A percentile compares a stretch with the other conserved stretches of the same genome.
Evolutionary conservation across 306 rosid genomes (phyloP).

Genomic region (Casuarina equisetifolia): DNA sequence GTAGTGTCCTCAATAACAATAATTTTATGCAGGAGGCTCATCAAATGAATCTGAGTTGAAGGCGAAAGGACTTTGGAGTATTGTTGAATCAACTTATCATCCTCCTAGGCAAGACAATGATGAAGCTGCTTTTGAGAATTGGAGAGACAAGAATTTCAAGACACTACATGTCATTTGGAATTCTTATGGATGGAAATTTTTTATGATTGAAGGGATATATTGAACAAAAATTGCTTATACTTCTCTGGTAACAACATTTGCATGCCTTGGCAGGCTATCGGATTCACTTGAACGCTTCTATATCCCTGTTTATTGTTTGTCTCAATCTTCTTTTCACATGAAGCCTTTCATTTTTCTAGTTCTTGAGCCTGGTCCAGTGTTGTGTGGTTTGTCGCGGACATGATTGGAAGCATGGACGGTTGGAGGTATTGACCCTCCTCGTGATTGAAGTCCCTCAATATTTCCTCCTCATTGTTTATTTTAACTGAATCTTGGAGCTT

Average conservation of each 20-base stretch:
- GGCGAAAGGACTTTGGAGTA: no score
- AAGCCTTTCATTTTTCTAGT: background rate
- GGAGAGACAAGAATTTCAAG: background rate
- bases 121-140: no score
- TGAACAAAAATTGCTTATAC: background rate
- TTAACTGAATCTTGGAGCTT: background rate
- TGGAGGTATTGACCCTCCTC: background rate
- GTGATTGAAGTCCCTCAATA: background rate
- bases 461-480: background rate
- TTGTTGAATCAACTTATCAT: no score
- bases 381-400: background rate
- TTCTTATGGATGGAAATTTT: background rate
- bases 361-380: constrained; percentile 1
- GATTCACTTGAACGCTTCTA: background rate
- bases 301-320: background rate
- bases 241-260: background rate
- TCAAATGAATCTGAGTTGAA: no score
- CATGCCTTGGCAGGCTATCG: background rate
- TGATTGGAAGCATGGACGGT: background rate
- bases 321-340: background rate
- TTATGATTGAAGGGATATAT: no score
- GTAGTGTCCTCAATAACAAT: background rate
- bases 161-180: background rate
- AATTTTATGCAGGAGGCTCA: background rate
- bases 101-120: no score